Conservation (phyloP, 257 asterid species). For the Craterostigma plantagineum region DNA sequence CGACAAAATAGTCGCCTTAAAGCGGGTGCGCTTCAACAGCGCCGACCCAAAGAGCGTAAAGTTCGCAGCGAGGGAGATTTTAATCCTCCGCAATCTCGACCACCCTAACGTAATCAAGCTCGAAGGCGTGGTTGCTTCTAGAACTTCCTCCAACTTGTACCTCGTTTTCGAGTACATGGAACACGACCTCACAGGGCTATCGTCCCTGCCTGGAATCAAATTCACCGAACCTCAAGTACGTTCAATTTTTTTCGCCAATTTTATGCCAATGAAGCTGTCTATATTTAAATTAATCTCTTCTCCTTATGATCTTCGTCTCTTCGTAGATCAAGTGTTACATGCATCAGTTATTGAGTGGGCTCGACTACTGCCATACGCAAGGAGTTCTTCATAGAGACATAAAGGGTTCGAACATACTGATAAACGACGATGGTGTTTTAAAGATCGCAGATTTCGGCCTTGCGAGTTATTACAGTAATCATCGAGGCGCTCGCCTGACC, state of each 20-base stretch:
- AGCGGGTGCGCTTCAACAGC: constrained; percentile 42
- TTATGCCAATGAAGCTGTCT: neutral
- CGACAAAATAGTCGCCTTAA: constrained; percentile 40
- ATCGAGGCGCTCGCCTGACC: constrained; percentile 36
- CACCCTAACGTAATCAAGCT: constrained; percentile 58
- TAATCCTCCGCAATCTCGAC: constrained; percentile 43
- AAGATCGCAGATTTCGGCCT: constrained; percentile 68
- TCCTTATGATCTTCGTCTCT: neutral
- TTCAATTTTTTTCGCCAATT: constrained; percentile 5
- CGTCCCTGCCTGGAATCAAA: constrained; percentile 19
- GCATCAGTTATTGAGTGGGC: constrained; percentile 44
- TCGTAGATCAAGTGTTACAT: constrained; percentile 51
- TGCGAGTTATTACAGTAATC: constrained; percentile 32
- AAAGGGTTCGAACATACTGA: constrained; percentile 48
- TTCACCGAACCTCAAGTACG: constrained; percentile 51
- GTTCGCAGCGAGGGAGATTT: constrained; percentile 57
- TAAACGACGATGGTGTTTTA: constrained; percentile 33
- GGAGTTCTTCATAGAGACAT: constrained; percentile 59
- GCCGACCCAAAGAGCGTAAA: constrained; percentile 57
- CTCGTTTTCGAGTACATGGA: constrained; percentile 65
- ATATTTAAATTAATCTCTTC: neutral
- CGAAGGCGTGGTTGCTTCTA: constrained; percentile 50
- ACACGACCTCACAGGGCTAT: constrained; percentile 54
- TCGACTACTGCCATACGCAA: constrained; percentile 48
- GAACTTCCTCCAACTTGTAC: constrained; percentile 36